These are phyloP conservation scores for Metschnikowia aberdeeniae DNA, from an alignment of 805 yeast species.

Conservation along the genomic window DNA sequence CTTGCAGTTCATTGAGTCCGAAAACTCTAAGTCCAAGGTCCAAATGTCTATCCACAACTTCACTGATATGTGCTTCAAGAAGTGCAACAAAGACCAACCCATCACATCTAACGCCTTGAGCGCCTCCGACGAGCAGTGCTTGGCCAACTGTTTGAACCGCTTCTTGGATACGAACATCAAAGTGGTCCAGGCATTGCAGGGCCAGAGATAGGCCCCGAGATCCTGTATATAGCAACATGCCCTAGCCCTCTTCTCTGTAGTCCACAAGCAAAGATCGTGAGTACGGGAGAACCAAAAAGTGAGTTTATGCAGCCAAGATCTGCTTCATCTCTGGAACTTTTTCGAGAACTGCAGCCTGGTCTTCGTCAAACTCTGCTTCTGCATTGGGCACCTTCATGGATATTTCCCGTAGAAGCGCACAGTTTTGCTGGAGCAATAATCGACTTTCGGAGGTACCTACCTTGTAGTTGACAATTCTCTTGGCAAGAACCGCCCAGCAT, in stretches of 20 bases:
- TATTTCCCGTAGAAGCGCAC: conserved; percentile 1
- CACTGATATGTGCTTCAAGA: conserved; percentile 87
- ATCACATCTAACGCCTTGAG: conserved; percentile 48
- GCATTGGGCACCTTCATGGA: conserved; percentile 1
- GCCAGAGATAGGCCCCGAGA: conserved; percentile 19
- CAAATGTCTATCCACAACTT: conserved; percentile 83
- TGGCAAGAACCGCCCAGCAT: conserved; percentile 28
- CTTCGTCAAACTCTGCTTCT: conserved; percentile 3
- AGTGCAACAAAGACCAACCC: conserved; percentile 55
- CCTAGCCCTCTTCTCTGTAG: no score
- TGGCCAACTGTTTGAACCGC: conserved; percentile 77
- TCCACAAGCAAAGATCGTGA: no score
- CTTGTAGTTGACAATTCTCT: conserved; percentile 8
- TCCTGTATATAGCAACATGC: conserved; percentile 7
- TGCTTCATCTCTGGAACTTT: conserved; percentile 8
- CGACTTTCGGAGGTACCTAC: conserved; percentile 8
- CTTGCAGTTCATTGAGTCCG: conserved; percentile 70
- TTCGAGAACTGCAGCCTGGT: conserved; percentile 3
- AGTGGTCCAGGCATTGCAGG: conserved; percentile 59
- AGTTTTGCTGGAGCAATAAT: not conserved
- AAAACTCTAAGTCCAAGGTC: conserved; percentile 81
- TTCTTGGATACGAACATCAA: conserved; percentile 84
- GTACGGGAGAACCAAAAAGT: no score
- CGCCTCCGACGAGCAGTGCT: conserved; percentile 62
- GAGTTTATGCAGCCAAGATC: not conserved